Base-by-base conservation (phyloP, 2,329 filamentous ascomycete species). In the Ceratocystis ficicola region DNA sequence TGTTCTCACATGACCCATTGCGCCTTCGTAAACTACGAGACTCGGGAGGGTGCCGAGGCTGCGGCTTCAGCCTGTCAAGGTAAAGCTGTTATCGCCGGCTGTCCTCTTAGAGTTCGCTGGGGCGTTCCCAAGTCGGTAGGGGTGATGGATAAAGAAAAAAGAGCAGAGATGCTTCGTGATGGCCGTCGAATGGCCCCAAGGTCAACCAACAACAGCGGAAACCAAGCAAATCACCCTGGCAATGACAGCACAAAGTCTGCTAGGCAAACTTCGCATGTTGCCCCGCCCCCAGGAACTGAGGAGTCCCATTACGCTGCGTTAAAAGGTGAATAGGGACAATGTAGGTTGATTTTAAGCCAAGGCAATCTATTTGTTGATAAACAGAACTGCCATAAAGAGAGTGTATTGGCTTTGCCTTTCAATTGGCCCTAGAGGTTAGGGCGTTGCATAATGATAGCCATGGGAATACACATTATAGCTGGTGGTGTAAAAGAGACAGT, bases 1-100 rank as follows among this genome's bases (percentile, higher is more conserved):
- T 97, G 94, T 76, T 96, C 92, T 5, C 94, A 99, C 77, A 91
- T 95, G 78, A 93, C 93, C 17, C 94, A 97, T 73, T 97, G 92
- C 74, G 94, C 94, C 1, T 99, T 97, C 73, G 81, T 99, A 76
- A 99, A 99, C 77, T 99, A 90, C 74, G 86, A 91, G 70, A 89
- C 87, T 2, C 83, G 94, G 66, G 85, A 90, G 68, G 87, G 83
- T 0, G 94, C 95, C 0, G 94, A 99, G 76, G 86, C 83, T 67
- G 95, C 95, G 0, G 90, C 94, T 0, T 84, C 85, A 44, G 84
- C 89, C 22, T 93, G 90, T 70, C 88, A 96, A 74, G 94, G 95
- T 5, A 88, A 88, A 68, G 90, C 91, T 0, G 84, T 97, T 5
- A 89, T 99, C 71, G 86, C 91, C 44, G 94, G 94, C 2, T 96